phyloP scores from a whole-genome alignment of 78 protist genomes.

The Dictyostelium citrinum region DNA sequence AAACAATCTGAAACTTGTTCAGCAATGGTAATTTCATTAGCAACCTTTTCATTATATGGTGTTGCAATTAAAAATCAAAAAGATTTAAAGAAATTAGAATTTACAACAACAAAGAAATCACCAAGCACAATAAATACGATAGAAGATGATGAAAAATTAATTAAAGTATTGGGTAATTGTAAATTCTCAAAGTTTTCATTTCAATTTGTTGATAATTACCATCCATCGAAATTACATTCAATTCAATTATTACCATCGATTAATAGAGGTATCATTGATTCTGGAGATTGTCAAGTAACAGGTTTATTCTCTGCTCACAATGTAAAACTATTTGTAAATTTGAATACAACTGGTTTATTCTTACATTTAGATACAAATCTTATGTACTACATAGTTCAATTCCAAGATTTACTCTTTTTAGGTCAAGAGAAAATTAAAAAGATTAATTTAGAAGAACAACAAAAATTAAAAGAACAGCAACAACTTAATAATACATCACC shows the following conservation, averaged over 20 bases:
- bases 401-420: constrained; percentile 47
- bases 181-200: constrained; percentile 63
- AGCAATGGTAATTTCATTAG: constrained; percentile 30
- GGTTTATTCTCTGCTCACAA: constrained; percentile 10
- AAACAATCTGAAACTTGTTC: constrained; percentile 8
- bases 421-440: constrained; percentile 71
- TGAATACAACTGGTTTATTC: constrained; percentile 69
- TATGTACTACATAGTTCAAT: constrained; percentile 27
- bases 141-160: neutral
- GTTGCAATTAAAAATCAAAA: constrained; percentile 49
- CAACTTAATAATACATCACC: neutral
- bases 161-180: constrained; percentile 65
- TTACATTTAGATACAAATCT: constrained; percentile 63
- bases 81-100: neutral
- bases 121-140: neutral
- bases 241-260: constrained; percentile 19
- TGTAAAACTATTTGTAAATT: constrained; percentile 27
- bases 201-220: constrained; percentile 70
- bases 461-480: constrained; percentile 11
- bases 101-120: neutral
- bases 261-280: constrained; percentile 55
- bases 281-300: constrained; percentile 59
- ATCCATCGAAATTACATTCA: constrained; percentile 21
- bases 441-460: constrained; percentile 11
- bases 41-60: constrained; percentile 39